Evolutionary conservation across 495 filamentous ascomycete species (phyloP).

Genomic region (Neurospora sp.): DNA sequence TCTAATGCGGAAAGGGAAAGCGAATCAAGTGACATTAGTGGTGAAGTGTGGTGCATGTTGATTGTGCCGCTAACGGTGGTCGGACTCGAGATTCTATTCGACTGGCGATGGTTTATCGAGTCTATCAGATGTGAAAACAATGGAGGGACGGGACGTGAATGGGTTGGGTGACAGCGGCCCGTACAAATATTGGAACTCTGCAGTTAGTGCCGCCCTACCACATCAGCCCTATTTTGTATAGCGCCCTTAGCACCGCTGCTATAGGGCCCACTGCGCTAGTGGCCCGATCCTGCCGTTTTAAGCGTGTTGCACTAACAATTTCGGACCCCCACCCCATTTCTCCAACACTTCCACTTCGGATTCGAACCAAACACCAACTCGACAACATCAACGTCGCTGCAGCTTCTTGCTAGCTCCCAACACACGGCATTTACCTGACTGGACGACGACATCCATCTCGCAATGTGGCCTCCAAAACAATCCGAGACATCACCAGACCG

Average conservation of each 20-base stretch:
- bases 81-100: background rate
- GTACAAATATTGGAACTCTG: background rate
- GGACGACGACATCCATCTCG: background rate
- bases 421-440: background rate
- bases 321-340: background rate
- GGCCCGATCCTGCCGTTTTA: background rate
- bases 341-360: background rate
- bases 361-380: background rate
- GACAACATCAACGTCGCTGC: background rate
- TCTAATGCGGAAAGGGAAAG: background rate
- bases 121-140: background rate
- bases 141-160: background rate
- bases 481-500: background rate
- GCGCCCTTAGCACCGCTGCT: background rate
- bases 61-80: background rate
- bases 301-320: background rate
- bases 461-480: background rate
- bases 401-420: background rate
- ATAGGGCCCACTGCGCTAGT: background rate
- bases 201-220: background rate
- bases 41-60: background rate
- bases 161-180: background rate
- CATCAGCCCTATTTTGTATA: background rate
- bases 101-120: background rate
- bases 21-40: background rate